These are phyloP conservation scores for Sindora glabra DNA, from an alignment of 306 rosid genomes.

Conservation along the genomic window DNA sequence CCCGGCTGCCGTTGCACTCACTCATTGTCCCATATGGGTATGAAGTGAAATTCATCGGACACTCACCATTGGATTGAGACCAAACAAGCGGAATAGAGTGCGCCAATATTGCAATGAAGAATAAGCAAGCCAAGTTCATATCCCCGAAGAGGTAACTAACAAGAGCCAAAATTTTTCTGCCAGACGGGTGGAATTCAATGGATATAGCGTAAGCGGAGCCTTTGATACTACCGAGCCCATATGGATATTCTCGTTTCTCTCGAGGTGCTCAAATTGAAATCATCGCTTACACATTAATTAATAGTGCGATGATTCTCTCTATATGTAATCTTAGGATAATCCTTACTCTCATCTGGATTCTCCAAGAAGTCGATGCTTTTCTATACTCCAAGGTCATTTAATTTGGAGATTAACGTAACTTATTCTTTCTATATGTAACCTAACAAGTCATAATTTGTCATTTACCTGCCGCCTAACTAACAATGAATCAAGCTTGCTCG, in stretches of 20 bases:
- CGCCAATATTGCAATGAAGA: too few species aligned
- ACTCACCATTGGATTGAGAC: constrained; percentile 40
- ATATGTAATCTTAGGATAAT: not conserved
- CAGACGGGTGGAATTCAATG: not conserved
- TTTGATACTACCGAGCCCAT: constrained; percentile 4
- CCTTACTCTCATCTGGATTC: too few species aligned
- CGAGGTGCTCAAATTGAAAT: not conserved
- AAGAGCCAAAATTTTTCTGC: constrained; percentile 18
- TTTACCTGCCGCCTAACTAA: too few species aligned
- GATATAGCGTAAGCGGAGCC: constrained; percentile 19
- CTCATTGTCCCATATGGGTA: constrained; percentile 23
- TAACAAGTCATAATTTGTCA: too few species aligned
- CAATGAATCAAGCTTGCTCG: too few species aligned
- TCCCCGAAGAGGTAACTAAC: too few species aligned
- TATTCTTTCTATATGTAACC: too few species aligned
- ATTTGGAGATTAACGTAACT: too few species aligned
- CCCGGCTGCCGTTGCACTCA: constrained; percentile 31
- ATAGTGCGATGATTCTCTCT: not conserved
- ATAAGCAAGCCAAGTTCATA: too few species aligned
- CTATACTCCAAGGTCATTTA: too few species aligned
- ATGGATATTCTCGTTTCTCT: constrained; percentile 10
- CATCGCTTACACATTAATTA: not conserved
- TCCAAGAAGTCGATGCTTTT: too few species aligned
- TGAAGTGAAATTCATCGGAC: constrained; percentile 33
- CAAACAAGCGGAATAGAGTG: too few species aligned